Percentiles rank a stretch among this genome's conserved stretches.
Conservation (phyloP, 805 yeast genomes). For the Candida orba region DNA sequence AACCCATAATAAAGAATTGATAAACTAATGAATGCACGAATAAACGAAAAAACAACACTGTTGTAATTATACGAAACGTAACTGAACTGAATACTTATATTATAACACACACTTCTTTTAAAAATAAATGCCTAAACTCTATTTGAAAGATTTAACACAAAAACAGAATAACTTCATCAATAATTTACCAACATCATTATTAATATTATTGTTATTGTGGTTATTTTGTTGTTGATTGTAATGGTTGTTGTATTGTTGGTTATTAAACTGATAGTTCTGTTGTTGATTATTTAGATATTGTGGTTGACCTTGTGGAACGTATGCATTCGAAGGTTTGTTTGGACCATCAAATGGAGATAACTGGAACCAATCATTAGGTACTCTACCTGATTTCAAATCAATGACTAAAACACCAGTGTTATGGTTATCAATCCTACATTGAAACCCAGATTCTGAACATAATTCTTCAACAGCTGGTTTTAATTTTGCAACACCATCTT, state of each 20-base stretch:
- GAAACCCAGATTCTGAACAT: slow-evolving; percentile 60
- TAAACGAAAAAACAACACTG: neutral
- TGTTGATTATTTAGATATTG: slow-evolving; percentile 19
- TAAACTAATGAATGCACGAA: too few species aligned
- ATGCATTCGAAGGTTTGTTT: slow-evolving; percentile 27
- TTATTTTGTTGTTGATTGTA: slow-evolving; percentile 15
- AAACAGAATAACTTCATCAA: slow-evolving; percentile 28
- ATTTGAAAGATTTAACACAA: slow-evolving; percentile 25
- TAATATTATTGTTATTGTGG: slow-evolving; percentile 11
- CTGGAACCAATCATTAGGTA: slow-evolving; percentile 33
- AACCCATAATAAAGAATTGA: neutral
- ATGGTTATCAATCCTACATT: slow-evolving; percentile 53
- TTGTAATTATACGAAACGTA: neutral
- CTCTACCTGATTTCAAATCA: slow-evolving; percentile 44
- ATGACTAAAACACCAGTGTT: slow-evolving; percentile 79
- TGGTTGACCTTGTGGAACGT: slow-evolving; percentile 25
- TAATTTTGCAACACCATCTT: slow-evolving; percentile 74
- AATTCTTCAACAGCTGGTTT: slow-evolving; percentile 83
- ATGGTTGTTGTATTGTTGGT: slow-evolving; percentile 13
- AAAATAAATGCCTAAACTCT: too few species aligned
- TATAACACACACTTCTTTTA: neutral
- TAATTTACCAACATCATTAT: slow-evolving; percentile 10
- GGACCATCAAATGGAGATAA: slow-evolving; percentile 11
- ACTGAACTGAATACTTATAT: slow-evolving; percentile 8
- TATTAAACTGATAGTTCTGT: slow-evolving; percentile 6